A percentile compares a stretch with the other conserved stretches of the same genome.
Evolutionary conservation across 495 filamentous ascomycete species (phyloP).

Genomic region (Hyaloscypha hepaticicola): DNA sequence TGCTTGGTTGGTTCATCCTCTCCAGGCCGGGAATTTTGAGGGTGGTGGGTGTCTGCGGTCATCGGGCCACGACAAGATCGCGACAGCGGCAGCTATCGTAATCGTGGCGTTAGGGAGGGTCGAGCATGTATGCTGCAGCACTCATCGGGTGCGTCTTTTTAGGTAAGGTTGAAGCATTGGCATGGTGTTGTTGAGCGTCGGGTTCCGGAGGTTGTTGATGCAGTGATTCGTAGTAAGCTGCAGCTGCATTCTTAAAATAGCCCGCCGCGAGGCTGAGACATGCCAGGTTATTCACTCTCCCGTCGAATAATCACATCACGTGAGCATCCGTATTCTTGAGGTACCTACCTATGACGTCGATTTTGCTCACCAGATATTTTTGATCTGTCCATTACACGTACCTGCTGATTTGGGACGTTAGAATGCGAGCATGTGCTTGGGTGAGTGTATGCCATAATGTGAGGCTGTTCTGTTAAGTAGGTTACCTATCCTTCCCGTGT

Average conservation of each 20-base stretch:
- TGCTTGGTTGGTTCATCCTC: slow-evolving; percentile 4
- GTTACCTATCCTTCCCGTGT: too few relatives aligned
- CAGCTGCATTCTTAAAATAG: background rate
- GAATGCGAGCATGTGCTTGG: too few relatives aligned
- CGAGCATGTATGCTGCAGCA: slow-evolving; percentile 11
- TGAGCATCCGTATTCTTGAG: background rate
- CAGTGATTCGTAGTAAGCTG: background rate
- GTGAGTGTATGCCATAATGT: too few relatives aligned
- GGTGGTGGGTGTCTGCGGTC: slow-evolving; percentile 1
- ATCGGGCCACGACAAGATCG: slow-evolving; percentile 23
- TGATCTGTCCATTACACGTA: too few relatives aligned
- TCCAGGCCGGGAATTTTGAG: slow-evolving; percentile 1
- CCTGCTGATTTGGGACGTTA: too few relatives aligned
- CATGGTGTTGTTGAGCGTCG: background rate
- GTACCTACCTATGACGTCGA: too few relatives aligned
- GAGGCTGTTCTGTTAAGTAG: too few relatives aligned
- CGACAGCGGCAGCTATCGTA: slow-evolving; percentile 10
- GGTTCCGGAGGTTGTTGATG: background rate
- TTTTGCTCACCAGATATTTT: too few relatives aligned
- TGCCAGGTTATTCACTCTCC: too few relatives aligned
- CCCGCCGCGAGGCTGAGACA: background rate
- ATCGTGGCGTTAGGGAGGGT: slow-evolving; percentile 1
- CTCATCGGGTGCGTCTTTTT: slow-evolving; percentile 8
- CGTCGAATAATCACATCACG: background rate
- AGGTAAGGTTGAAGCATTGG: background rate